A percentile compares a stretch with the other conserved stretches of the same genome.
Conservation (phyloP, 164 flowering plant species). For the Magnolia kwangsiensis region DNA sequence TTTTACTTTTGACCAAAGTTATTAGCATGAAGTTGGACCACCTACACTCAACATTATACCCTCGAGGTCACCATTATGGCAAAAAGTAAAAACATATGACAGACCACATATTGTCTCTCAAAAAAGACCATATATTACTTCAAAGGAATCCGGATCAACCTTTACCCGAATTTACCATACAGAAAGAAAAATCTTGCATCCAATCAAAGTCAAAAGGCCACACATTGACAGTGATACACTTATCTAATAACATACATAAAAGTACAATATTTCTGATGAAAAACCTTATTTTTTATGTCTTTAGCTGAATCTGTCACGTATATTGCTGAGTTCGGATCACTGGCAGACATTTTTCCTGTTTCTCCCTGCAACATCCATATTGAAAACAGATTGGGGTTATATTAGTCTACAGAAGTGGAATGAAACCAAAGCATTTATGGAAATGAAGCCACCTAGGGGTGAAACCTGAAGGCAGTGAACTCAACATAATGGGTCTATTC, state of each 20-base stretch:
- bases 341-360: slow-evolving; percentile 96
- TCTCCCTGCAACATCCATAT: slow-evolving; percentile 63
- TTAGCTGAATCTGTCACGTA: slow-evolving; percentile 91
- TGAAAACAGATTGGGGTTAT: not conserved
- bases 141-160: not conserved
- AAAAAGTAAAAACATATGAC: too few species aligned
- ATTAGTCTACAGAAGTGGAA: not conserved
- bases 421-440: not conserved
- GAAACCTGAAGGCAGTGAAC: not conserved
- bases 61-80: too few species aligned
- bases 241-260: not conserved
- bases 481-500: not conserved
- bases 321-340: slow-evolving; percentile 96
- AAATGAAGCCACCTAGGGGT: not conserved
- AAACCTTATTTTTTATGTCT: slow-evolving; percentile 79
- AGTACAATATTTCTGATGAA: not conserved
- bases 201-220: not conserved
- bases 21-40: too few species aligned
- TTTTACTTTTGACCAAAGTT: too few species aligned
- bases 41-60: too few species aligned
- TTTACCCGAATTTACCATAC: not conserved
- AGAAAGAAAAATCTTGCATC: not conserved
- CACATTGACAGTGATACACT: not conserved
- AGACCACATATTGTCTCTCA: too few species aligned
- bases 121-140: too few species aligned